A percentile compares a stretch with the other conserved stretches of the same genome.
Conservation (phyloP, 441 rosid species). For the Francoa sonchifolia region DNA sequence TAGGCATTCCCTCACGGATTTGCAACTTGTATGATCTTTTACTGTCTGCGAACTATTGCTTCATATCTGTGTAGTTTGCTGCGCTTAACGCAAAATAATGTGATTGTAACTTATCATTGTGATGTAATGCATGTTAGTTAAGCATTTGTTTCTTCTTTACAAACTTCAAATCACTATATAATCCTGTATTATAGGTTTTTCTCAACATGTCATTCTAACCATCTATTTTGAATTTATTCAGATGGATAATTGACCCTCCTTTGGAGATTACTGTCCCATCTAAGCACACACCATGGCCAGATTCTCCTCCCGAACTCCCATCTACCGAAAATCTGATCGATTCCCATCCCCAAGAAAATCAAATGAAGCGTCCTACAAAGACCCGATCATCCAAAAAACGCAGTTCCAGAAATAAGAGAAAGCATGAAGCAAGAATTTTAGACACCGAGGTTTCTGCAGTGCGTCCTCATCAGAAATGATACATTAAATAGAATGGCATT, state of each 20-base stretch:
- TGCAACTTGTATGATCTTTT: too few species aligned
- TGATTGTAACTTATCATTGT: too few species aligned
- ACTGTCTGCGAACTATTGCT: too few species aligned
- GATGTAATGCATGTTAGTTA: too few species aligned
- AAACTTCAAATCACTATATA: too few species aligned
- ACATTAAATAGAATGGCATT: too few species aligned
- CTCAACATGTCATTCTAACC: conserved; percentile 1
- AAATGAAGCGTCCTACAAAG: conserved; percentile 40
- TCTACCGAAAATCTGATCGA: conserved; percentile 24
- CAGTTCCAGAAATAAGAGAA: conserved; percentile 50
- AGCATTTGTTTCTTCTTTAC: too few species aligned
- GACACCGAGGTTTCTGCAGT: conserved; percentile 30
- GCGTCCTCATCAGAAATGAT: conserved; percentile 37
- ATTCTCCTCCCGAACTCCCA: conserved; percentile 82
- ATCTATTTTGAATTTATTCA: conserved; percentile 19
- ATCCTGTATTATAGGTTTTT: conserved; percentile 3
- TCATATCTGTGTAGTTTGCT: too few species aligned
- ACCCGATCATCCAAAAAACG: conserved; percentile 43
- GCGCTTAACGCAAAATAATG: too few species aligned
- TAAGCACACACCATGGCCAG: conserved; percentile 87
- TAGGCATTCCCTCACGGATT: too few species aligned
- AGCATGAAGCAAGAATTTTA: conserved; percentile 44
- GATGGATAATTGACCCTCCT: conserved; percentile 91
- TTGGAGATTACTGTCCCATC: conserved; percentile 77
- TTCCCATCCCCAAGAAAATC: conserved; percentile 28